Percentiles rank a stretch among this genome's conserved stretches.
These are phyloP conservation scores for Talaromyces borbonicus DNA, from an alignment of 495 filamentous ascomycete species.

Conservation along the genomic window DNA sequence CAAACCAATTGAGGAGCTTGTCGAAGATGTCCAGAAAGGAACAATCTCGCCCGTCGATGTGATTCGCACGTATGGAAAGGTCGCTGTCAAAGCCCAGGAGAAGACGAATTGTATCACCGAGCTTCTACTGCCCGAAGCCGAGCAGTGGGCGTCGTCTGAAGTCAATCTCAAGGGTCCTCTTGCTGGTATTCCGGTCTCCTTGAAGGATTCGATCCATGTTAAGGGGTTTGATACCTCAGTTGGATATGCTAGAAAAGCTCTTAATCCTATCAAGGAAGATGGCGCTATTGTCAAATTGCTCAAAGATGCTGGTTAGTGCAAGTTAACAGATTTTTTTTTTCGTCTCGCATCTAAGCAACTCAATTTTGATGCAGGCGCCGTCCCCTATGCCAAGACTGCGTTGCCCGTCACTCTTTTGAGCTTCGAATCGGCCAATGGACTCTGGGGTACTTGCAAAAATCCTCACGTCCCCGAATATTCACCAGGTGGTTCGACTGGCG, in stretches of 20 bases:
- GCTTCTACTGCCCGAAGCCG: conserved; percentile 70
- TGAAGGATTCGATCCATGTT: conserved; percentile 84
- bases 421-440: conserved; percentile 87
- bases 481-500: conserved; percentile 85
- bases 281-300: conserved; percentile 66
- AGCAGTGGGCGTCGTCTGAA: conserved; percentile 59
- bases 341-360: too few species aligned
- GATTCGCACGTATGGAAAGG: conserved; percentile 82
- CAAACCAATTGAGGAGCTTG: conserved; percentile 67
- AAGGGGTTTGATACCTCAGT: conserved; percentile 81
- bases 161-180: conserved; percentile 75
- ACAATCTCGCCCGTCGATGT: conserved; percentile 60
- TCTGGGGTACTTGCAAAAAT: conserved; percentile 76
- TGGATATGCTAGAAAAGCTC: conserved; percentile 65
- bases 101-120: conserved; percentile 92
- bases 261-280: conserved; percentile 55
- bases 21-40: conserved; percentile 63
- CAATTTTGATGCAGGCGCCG: too few species aligned
- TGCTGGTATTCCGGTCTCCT: conserved; percentile 77
- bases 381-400: conserved; percentile 95
- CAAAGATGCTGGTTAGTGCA: conserved; percentile 73
- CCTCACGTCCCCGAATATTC: conserved; percentile 78
- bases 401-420: conserved; percentile 84
- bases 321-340: too few species aligned
- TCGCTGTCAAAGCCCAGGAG: conserved; percentile 72